phyloP scores from a whole-genome alignment of 306 rosid species.

The Boehmeria nivea region DNA sequence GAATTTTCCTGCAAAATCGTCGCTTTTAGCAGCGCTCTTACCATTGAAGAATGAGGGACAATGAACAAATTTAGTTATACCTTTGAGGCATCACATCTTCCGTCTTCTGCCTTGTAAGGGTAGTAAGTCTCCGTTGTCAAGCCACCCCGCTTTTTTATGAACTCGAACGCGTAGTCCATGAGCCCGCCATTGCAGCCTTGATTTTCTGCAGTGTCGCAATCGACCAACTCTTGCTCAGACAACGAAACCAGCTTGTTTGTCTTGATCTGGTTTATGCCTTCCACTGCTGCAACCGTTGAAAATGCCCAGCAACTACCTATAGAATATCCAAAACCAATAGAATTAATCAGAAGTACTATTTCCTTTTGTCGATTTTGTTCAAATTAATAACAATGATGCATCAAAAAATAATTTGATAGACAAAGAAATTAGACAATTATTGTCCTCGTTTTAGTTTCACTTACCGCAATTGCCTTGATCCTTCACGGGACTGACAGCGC shows the following conservation, averaged over 20 bases:
- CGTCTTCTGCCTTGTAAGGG: slow-evolving; percentile 37
- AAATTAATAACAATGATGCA: too few relatives aligned
- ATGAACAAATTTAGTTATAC: slow-evolving; percentile 6
- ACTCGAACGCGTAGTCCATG: slow-evolving; percentile 43
- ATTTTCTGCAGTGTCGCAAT: slow-evolving; percentile 32
- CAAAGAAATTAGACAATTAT: too few relatives aligned
- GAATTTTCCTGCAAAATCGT: slow-evolving; percentile 19
- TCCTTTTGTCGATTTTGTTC: too few relatives aligned
- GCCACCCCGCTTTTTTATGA: slow-evolving; percentile 37
- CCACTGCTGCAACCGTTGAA: slow-evolving; percentile 44
- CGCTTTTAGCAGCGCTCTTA: not conserved
- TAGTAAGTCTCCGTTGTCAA: slow-evolving; percentile 37
- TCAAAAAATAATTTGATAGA: too few relatives aligned
- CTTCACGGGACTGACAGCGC: slow-evolving; percentile 43
- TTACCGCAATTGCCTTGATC: slow-evolving; percentile 50
- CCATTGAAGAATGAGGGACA: not conserved
- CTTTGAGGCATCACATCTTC: slow-evolving; percentile 31
- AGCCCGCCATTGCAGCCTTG: slow-evolving; percentile 49
- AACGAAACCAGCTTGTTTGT: slow-evolving; percentile 32
- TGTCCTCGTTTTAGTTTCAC: not conserved
- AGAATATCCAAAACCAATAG: not conserved
- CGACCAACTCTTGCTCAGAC: slow-evolving; percentile 52
- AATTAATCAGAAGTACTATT: too few relatives aligned
- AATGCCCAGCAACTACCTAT: slow-evolving; percentile 67
- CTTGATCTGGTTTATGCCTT: slow-evolving; percentile 43